phyloP scores from a whole-genome alignment of 2,329 filamentous ascomycete genomes.

The Pseudophaeomoniella oleicola region DNA sequence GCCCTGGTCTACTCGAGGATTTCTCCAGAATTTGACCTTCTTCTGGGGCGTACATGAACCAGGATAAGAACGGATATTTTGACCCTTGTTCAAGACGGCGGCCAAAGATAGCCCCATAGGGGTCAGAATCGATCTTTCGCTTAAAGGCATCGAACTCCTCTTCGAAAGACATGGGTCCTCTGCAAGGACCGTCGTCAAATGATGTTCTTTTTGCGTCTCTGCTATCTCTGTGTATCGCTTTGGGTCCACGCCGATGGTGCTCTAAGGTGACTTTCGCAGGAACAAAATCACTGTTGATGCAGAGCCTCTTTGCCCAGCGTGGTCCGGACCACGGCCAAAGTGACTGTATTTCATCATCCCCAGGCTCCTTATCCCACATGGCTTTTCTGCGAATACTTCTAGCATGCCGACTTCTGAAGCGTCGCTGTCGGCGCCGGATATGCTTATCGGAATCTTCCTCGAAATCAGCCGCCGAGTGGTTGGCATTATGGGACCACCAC shows the following conservation, averaged over 20 bases:
- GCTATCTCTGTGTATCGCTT: too few species aligned
- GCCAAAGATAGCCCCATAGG: constrained; percentile 25
- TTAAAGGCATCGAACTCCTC: constrained; percentile 19
- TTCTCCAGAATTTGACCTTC: constrained; percentile 2
- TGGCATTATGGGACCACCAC: constrained; percentile 11
- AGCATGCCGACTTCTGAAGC: constrained; percentile 11
- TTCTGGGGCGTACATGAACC: constrained; percentile 5
- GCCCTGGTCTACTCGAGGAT: background rate
- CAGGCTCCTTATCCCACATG: constrained; percentile 10
- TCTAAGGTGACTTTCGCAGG: too few species aligned
- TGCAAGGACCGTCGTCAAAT: too few species aligned
- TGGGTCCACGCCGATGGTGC: too few species aligned
- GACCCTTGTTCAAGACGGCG: constrained; percentile 14
- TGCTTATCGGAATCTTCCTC: constrained; percentile 10
- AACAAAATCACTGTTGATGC: background rate
- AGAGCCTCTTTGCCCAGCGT: background rate
- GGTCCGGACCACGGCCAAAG: background rate
- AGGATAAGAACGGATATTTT: constrained; percentile 13
- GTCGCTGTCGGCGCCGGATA: constrained; percentile 8
- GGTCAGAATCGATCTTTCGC: constrained; percentile 21
- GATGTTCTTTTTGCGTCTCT: background rate
- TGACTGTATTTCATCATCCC: background rate
- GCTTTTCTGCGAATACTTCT: constrained; percentile 8
- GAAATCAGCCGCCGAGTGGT: constrained; percentile 2
- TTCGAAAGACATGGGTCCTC: background rate